Evolutionary conservation across 2,329 filamentous ascomycete species (phyloP).

Genomic region (Diaporthe batatas): DNA sequence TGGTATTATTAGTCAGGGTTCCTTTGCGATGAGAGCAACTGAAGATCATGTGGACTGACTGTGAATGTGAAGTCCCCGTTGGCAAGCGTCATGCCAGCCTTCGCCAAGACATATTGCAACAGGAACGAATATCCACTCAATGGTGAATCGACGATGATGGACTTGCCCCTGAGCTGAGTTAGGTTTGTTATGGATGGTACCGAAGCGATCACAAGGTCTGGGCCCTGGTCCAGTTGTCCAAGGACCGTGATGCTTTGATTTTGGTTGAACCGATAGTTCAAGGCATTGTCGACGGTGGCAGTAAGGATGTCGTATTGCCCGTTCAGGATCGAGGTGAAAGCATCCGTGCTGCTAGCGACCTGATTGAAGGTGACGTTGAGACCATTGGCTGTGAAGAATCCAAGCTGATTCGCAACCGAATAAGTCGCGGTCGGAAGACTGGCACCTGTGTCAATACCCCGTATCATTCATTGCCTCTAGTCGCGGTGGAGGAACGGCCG

Average conservation of each 20-base stretch:
- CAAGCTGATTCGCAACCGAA: slow-evolving; percentile 49
- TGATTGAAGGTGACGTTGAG: slow-evolving; percentile 49
- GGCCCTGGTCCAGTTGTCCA: slow-evolving; percentile 50
- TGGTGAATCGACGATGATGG: slow-evolving; percentile 49
- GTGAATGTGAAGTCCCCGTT: slow-evolving; percentile 39
- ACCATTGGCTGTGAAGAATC: slow-evolving; percentile 47
- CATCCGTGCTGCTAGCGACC: slow-evolving; percentile 48
- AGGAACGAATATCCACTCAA: slow-evolving; percentile 49
- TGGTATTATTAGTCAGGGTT: background rate
- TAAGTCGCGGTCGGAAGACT: slow-evolving; percentile 47
- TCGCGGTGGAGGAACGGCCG: background rate
- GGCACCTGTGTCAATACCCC: background rate
- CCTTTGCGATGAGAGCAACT: background rate
- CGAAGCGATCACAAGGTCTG: slow-evolving; percentile 49
- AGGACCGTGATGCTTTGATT: slow-evolving; percentile 48
- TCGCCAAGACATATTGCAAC: slow-evolving; percentile 39
- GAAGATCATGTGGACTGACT: background rate
- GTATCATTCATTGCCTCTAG: no score
- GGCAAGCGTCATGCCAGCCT: slow-evolving; percentile 32
- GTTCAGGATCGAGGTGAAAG: slow-evolving; percentile 45
- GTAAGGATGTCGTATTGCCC: slow-evolving; percentile 49
- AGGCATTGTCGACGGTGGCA: slow-evolving; percentile 49
- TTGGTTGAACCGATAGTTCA: slow-evolving; percentile 50
- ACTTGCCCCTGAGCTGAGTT: slow-evolving; percentile 46
- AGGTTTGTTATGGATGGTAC: slow-evolving; percentile 47